These are phyloP conservation scores for Boechera retrofracta DNA, from an alignment of 345 rosid species.

Conservation along the genomic window DNA sequence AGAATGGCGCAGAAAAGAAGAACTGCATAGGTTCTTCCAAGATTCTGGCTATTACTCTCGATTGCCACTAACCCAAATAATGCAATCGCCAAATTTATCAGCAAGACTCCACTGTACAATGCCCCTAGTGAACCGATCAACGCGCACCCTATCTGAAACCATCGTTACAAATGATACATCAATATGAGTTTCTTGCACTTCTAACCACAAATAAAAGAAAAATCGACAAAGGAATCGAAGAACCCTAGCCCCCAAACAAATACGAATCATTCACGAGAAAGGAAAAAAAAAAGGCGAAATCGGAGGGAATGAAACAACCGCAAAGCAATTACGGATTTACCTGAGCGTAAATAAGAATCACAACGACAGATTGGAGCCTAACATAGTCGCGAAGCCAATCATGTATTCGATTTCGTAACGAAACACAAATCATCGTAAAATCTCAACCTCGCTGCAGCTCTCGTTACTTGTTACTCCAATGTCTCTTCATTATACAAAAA, in stretches of 20 bases:
- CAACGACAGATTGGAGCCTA: constrained; percentile 70
- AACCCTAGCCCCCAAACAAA: constrained; percentile 35
- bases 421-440: constrained; percentile 48
- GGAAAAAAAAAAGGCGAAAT: not conserved
- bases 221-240: constrained; percentile 8
- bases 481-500: constrained; percentile 22
- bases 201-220: not conserved
- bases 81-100: constrained; percentile 70
- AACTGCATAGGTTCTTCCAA: constrained; percentile 75
- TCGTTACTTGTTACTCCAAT: constrained; percentile 10
- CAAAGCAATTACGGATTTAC: constrained; percentile 38
- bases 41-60: constrained; percentile 76
- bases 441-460: constrained; percentile 22
- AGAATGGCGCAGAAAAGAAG: constrained; percentile 69
- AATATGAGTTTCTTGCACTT: not conserved
- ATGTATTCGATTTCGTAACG: constrained; percentile 57
- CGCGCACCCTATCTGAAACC: constrained; percentile 68
- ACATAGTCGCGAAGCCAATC: constrained; percentile 73
- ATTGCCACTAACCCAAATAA: constrained; percentile 84
- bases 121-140: constrained; percentile 87
- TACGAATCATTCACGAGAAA: not conserved
- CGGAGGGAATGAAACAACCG: not conserved
- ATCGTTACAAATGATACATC: not conserved
- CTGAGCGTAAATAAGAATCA: constrained; percentile 81
- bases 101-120: constrained; percentile 74